Conservation (phyloP, 2,329 filamentous ascomycete genomes). For the Pseudopithomyces chartarum region DNA sequence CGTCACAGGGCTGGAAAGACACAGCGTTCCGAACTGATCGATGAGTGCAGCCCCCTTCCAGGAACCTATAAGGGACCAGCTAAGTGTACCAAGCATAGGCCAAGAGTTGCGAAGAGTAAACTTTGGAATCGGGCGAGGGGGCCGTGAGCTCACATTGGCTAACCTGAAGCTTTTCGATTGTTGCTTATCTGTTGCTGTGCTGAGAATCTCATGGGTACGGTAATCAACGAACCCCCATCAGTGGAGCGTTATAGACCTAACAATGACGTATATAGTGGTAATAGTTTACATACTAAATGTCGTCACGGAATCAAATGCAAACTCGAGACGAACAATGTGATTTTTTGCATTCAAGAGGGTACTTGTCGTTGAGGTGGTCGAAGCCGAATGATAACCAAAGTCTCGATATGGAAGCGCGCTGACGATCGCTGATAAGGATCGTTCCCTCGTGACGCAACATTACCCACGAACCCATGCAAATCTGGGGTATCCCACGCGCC, state of each 20-base stretch:
- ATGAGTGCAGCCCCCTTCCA: neutral
- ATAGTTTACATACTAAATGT: too few relatives aligned
- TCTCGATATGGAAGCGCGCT: conserved; percentile 22
- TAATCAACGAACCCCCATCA: too few relatives aligned
- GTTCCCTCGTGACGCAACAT: conserved; percentile 23
- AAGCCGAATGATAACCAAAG: conserved; percentile 28
- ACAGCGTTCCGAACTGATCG: conserved; percentile 13
- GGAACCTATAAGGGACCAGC: neutral
- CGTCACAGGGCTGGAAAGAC: conserved; percentile 29
- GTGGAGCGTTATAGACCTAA: too few relatives aligned
- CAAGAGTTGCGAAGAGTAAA: neutral
- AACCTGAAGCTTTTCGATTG: neutral
- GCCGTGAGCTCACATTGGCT: neutral
- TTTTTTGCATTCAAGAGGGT: neutral
- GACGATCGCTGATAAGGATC: conserved; percentile 44
- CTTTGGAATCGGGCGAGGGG: neutral
- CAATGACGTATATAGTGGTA: too few relatives aligned
- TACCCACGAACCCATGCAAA: conserved; percentile 16
- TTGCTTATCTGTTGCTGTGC: neutral
- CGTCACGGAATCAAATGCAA: too few relatives aligned
- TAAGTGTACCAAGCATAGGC: neutral
- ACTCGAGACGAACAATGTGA: too few relatives aligned
- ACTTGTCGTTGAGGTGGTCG: conserved; percentile 11
- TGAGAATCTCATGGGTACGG: neutral
- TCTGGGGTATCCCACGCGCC: conserved; percentile 33